Base-by-base conservation (phyloP, 2,329 filamentous ascomycete species). In the Scytalidium sp. region DNA sequence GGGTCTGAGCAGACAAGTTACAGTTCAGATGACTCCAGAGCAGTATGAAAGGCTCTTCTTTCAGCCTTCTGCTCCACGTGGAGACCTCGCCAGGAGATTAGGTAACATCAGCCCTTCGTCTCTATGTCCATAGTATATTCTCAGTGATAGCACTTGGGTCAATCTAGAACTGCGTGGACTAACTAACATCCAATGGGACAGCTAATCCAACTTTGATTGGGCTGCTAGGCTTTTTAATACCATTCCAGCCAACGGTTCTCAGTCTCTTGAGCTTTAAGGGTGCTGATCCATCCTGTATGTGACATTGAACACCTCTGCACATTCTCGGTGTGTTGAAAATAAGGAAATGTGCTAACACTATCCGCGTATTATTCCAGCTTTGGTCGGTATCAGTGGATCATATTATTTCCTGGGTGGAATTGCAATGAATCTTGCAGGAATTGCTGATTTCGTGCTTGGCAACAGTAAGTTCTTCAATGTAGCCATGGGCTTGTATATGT, bases 1-100 rank as follows among this genome's bases (percentile, higher is more conserved):
- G n/a, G n/a, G n/a, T n/a, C 50, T 51, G 13, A 29, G 3, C 20
- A 45, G 50, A 17, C 45, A 48, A 45, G 36, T 51, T 19, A 54
- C 51, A 6, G 41, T 56, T 5, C 36, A 41, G 21, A 21, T 56
- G 9, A 51, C 32, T 40, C 8, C 49, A 8, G 51, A 54, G 19
- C 51, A 56, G 44, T 56, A 54, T 39, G 53, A 56, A 42, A 41
- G 51, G 20, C 32, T 56, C 3, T 56, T 56, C 44, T 56, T 53
- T 42, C 53, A 56, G 23, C 51, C 53, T 9, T 46, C 29, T 9
- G 39, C 49, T 15, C 43, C 51, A 5, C 53, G 54, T 23, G 53
- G 49, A n/a, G 51, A 53, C 44, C 46, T 56, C 5, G 41, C 51
- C n/a, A 54, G 51, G 39, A 45, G 49, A 11, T 44, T 56, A 17